These are phyloP conservation scores for Aegilops tauschii DNA, from an alignment of 176 grass and related monocot genomes.

Conservation along the genomic window DNA sequence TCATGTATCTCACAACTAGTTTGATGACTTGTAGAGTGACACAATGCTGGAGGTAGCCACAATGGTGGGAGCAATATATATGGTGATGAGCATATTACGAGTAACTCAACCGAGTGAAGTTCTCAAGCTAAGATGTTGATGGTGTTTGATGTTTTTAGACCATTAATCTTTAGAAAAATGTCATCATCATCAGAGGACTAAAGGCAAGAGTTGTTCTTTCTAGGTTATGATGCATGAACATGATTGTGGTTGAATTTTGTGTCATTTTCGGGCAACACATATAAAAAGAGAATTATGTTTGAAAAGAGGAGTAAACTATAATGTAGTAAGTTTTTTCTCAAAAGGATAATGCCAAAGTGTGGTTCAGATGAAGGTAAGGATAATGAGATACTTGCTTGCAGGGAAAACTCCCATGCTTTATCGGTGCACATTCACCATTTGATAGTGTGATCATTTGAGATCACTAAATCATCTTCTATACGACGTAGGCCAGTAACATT, in stretches of 20 bases:
- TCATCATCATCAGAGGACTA: background rate
- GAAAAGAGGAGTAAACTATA: background rate
- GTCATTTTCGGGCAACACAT: background rate
- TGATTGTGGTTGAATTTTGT: background rate
- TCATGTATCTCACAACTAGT: background rate
- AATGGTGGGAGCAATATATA: background rate
- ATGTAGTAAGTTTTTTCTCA: background rate
- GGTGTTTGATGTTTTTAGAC: background rate
- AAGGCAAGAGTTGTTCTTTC: background rate
- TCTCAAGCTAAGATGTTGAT: background rate
- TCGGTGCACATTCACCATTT: too few relatives aligned
- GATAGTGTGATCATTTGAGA: too few relatives aligned
- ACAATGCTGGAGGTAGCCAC: background rate
- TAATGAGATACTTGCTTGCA: conserved; percentile 60
- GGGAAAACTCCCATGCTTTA: conserved; percentile 46
- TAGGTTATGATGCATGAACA: background rate
- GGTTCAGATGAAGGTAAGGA: conserved; percentile 21
- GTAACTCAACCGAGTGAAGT: background rate
- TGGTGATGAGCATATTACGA: background rate
- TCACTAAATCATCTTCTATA: too few relatives aligned
- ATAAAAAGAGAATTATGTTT: background rate
- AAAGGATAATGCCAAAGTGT: background rate
- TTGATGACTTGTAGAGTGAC: background rate
- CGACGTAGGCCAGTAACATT: too few relatives aligned
- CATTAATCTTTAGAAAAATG: too few relatives aligned